Percentiles rank a stretch among this genome's conserved stretches.
Evolutionary conservation across 2,329 filamentous ascomycete genomes (phyloP).

Genomic region (Colletotrichum acutatum): DNA sequence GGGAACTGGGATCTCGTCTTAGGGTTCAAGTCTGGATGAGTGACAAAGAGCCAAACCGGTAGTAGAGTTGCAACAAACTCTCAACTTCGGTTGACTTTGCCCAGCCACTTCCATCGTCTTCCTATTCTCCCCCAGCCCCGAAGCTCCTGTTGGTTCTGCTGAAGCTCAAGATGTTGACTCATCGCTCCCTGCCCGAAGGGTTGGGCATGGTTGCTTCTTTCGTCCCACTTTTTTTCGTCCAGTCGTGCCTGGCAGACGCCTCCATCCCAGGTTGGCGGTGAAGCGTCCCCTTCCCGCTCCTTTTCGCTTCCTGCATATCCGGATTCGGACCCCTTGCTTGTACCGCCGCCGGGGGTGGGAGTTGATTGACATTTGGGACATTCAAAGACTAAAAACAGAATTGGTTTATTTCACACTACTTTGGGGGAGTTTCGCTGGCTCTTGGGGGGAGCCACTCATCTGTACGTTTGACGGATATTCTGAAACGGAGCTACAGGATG

Average conservation of each 20-base stretch:
- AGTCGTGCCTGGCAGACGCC: slow-evolving; percentile 34
- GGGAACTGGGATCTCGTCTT: slow-evolving; percentile 25
- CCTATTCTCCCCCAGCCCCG: slow-evolving; percentile 7
- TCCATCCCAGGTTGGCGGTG: slow-evolving; percentile 38
- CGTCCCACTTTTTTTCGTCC: slow-evolving; percentile 35
- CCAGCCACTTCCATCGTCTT: slow-evolving; percentile 28
- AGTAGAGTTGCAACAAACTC: background rate
- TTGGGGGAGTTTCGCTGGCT: background rate
- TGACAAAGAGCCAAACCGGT: background rate
- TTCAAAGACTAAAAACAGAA: slow-evolving; percentile 22
- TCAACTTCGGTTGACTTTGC: background rate
- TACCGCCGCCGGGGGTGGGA: slow-evolving; percentile 5
- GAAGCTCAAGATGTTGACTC: slow-evolving; percentile 31
- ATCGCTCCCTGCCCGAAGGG: slow-evolving; percentile 35
- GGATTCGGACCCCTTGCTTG: slow-evolving; percentile 29
- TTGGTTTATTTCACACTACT: background rate
- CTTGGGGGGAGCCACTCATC: slow-evolving; percentile 20
- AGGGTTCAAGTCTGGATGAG: slow-evolving; percentile 10
- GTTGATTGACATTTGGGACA: background rate
- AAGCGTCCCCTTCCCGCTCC: slow-evolving; percentile 40
- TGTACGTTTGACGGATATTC: slow-evolving; percentile 24
- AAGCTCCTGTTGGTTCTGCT: background rate
- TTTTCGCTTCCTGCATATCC: slow-evolving; percentile 24
- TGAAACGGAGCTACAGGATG: slow-evolving; percentile 34
- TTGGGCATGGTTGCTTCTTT: slow-evolving; percentile 37